Percentiles rank a stretch among this genome's conserved stretches.
phyloP scores from a whole-genome alignment of 768 basidiomycete genomes.

The Suillus ampliporus region DNA sequence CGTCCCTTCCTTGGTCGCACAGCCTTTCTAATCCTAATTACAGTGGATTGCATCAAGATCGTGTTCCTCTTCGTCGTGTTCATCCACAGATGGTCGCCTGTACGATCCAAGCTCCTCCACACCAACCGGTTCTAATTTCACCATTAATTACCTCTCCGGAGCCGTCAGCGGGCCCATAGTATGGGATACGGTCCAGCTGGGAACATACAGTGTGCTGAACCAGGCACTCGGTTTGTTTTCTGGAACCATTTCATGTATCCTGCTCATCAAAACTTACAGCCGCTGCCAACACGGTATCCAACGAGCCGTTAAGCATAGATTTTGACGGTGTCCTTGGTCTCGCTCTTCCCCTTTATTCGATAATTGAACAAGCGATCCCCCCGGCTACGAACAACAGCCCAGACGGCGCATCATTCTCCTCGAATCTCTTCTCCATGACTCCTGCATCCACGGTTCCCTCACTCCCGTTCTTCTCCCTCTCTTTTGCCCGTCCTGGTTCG shows the following conservation, averaged over 20 bases:
- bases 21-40: constrained; percentile 5
- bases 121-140: constrained; percentile 49
- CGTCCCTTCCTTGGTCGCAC: constrained; percentile 2
- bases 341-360: constrained; percentile 73
- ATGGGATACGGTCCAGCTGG: constrained; percentile 69
- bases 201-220: constrained; percentile 63
- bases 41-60: constrained; percentile 79
- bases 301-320: constrained; percentile 59
- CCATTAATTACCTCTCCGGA: constrained; percentile 66
- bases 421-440: constrained; percentile 75
- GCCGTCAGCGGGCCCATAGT: constrained; percentile 64
- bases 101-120: constrained; percentile 62
- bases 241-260: neutral
- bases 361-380: constrained; percentile 59
- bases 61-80: constrained; percentile 62
- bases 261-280: constrained; percentile 42
- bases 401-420: constrained; percentile 70
- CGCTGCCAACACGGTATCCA: constrained; percentile 57
- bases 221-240: constrained; percentile 68
- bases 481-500: constrained; percentile 72
- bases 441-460: constrained; percentile 57
- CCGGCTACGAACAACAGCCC: constrained; percentile 54
- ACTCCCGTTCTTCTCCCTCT: constrained; percentile 68
- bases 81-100: constrained; percentile 46
- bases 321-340: constrained; percentile 79